A percentile compares a stretch with the other conserved stretches of the same genome.
phyloP scores from a whole-genome alignment of 2,329 filamentous ascomycete genomes.

The Peltaster fructicola region DNA sequence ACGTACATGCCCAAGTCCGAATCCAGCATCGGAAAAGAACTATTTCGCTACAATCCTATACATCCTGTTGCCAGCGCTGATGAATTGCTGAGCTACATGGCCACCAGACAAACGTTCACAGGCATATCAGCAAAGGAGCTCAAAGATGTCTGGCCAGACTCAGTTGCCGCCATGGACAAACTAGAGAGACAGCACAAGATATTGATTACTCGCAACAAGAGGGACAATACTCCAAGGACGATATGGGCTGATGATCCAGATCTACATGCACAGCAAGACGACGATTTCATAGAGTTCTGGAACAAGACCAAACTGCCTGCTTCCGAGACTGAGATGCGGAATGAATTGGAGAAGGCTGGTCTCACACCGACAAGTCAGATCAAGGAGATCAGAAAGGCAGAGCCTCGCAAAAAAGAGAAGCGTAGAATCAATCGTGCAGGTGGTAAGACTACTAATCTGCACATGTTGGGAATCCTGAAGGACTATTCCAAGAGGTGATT shows the following conservation, averaged over 20 bases:
- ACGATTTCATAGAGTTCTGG: conserved; percentile 74
- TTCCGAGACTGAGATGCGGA: conserved; percentile 54
- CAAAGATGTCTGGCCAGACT: conserved; percentile 88
- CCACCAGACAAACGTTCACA: conserved; percentile 62
- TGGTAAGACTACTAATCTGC: conserved; percentile 71
- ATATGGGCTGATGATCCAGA: conserved; percentile 75
- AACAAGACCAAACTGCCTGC: conserved; percentile 58
- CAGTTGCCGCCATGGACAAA: conserved; percentile 57
- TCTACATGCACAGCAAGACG: conserved; percentile 41
- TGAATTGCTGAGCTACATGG: conserved; percentile 63
- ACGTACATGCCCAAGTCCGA: conserved; percentile 30
- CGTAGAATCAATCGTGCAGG: conserved; percentile 56
- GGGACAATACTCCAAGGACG: conserved; percentile 70
- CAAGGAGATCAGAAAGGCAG: conserved; percentile 39
- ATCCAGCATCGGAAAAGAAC: conserved; percentile 34
- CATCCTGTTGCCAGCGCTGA: conserved; percentile 66
- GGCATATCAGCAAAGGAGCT: conserved; percentile 76
- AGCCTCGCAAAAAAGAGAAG: conserved; percentile 46
- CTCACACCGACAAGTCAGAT: conserved; percentile 75
- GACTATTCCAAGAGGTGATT: conserved; percentile 34
- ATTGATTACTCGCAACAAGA: conserved; percentile 76
- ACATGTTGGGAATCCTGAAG: conserved; percentile 69
- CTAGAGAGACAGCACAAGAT: conserved; percentile 66
- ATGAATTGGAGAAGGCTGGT: conserved; percentile 57
- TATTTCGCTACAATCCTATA: conserved; percentile 68